These are phyloP conservation scores for Sechiopsis laciniata DNA, from an alignment of 306 rosid genomes.

Conservation along the genomic window DNA sequence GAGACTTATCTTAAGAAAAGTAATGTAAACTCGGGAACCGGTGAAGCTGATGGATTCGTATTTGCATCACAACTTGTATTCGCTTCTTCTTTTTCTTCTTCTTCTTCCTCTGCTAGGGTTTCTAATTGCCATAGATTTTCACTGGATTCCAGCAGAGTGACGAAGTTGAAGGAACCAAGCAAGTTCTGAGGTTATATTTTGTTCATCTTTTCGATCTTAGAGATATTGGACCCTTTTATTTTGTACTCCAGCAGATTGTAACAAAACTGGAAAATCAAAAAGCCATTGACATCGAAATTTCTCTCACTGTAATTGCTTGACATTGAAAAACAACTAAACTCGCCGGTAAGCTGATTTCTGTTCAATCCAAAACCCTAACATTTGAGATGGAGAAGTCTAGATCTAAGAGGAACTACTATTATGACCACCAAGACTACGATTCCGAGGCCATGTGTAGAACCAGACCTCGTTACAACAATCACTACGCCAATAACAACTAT, in stretches of 20 bases:
- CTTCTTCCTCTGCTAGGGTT: conserved; percentile 15
- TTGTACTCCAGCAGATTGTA: background rate
- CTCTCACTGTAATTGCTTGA: conserved; percentile 24
- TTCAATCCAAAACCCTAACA: conserved; percentile 20
- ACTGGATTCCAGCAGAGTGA: background rate
- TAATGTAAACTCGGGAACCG: background rate
- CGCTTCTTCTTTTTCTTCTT: background rate
- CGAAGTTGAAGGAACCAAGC: background rate
- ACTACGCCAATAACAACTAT: conserved; percentile 40
- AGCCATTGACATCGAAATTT: conserved; percentile 23
- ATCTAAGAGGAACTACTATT: conserved; percentile 91
- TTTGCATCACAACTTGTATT: background rate
- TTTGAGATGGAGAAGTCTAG: conserved; percentile 87
- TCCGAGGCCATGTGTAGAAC: conserved; percentile 71
- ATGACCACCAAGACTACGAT: conserved; percentile 80
- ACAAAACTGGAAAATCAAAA: conserved; percentile 19
- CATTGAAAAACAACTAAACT: conserved; percentile 19
- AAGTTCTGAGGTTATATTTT: background rate
- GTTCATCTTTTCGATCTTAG: background rate
- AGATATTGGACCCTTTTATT: background rate
- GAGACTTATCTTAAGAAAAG: background rate
- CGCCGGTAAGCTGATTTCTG: background rate
- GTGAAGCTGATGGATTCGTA: conserved; percentile 15
- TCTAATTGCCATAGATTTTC: background rate
- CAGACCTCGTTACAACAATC: conserved; percentile 77